These are phyloP conservation scores for Cyclaneusma minus DNA, from an alignment of 2,329 filamentous ascomycete species.

Conservation along the genomic window DNA sequence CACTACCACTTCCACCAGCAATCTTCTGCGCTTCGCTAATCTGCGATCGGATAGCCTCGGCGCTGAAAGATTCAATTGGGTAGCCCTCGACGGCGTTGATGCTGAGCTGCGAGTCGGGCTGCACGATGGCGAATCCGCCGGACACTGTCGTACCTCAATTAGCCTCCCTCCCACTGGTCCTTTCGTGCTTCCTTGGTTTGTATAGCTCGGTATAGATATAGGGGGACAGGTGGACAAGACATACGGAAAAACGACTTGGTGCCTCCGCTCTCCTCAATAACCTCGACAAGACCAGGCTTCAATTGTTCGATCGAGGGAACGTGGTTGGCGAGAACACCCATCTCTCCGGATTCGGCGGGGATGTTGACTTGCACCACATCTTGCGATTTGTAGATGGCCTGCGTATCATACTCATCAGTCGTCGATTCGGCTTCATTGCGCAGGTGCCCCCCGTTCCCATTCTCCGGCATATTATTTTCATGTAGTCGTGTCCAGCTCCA, in stretches of 20 bases:
- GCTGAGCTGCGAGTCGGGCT: constrained; percentile 87
- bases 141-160: constrained; percentile 46
- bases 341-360: constrained; percentile 92
- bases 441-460: not conserved
- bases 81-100: constrained; percentile 97
- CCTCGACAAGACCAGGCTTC: constrained; percentile 88
- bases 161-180: no score
- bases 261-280: constrained; percentile 77
- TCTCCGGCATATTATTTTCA: no score
- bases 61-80: constrained; percentile 89
- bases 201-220: not conserved
- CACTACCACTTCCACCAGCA: constrained; percentile 75
- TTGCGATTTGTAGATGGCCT: constrained; percentile 57
- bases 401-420: constrained; percentile 13
- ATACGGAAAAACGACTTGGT: constrained; percentile 98
- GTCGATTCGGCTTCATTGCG: constrained; percentile 1
- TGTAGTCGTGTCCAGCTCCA: no score
- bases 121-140: constrained; percentile 90
- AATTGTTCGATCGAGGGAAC: constrained; percentile 98
- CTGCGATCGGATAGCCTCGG: constrained; percentile 76
- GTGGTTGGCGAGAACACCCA: constrained; percentile 99
- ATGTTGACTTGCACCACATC: constrained; percentile 93
- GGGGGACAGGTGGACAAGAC: constrained; percentile 22
- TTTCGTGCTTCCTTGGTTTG: not conserved
- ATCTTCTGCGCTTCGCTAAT: constrained; percentile 94